Evolutionary conservation across 1,284 basidiomycete species (phyloP), one percentile per base, ranked within the genome.

Genomic region (Cutaneotrichosporon daszewskae): DNA sequence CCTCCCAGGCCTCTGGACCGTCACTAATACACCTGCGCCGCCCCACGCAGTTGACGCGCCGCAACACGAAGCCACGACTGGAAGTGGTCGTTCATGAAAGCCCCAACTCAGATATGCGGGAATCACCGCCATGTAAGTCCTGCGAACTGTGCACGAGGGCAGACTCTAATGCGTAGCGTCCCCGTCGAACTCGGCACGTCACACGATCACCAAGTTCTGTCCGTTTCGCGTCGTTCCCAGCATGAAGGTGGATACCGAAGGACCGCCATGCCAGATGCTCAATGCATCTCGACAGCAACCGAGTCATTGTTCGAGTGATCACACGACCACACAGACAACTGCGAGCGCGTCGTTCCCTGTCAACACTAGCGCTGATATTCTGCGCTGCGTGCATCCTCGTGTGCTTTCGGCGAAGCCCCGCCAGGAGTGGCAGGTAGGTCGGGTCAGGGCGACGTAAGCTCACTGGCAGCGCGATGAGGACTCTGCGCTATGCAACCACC

Each of bases 1-100:
- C 17, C 29, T 29, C 5, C n/a, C 18, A 20, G 28, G 28, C 28
- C 28, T 31, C 61, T 5, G 46, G 57, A 37, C 59, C 61, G 3
- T 68, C 66, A 25, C 55, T 68, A 11, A 53, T 68, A 31, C 64
- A 65, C 16, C 50, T 57, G 18, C 49, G 60, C 39, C 55, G 66
- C 10, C 66, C 66, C 8, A 37, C 52, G 0, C 45, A 53, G 5
- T 55, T 64, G 27, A 43, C 40, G 13, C 29, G 3, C 2, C 26
- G 11, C 9, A 25, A 16, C 22, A 35, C 9, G 20, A 17, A 10
- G 25, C 23, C 42, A 14, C 39, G 31, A n/a, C 34, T 47, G n/a
- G 19, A 42, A 10, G 42, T 47, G 18, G 38, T 43, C 14, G 47
- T 46, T 10, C 20, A 23, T 22, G 41, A 49, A 4, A 37, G 45